phyloP scores from a whole-genome alignment of 495 filamentous ascomycete genomes.

The Coniosporium apollinis region DNA sequence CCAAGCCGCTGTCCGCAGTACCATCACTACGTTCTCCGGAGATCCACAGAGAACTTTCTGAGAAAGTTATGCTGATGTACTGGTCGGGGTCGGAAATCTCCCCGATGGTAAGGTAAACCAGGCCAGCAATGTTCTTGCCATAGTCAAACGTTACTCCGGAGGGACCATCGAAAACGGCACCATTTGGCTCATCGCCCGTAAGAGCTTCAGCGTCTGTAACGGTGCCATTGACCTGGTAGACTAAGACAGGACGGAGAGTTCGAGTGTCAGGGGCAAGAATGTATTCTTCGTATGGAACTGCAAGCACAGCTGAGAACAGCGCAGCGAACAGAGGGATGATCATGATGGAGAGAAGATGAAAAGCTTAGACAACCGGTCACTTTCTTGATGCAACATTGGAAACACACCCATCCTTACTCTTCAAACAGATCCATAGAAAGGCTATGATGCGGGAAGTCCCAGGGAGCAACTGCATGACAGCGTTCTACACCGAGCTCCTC shows the following conservation, averaged over 20 bases:
- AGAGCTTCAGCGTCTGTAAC: constrained; percentile 20
- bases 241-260: constrained; percentile 17
- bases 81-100: constrained; percentile 15
- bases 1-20: constrained; percentile 26
- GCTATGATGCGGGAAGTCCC: too few relatives aligned
- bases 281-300: constrained; percentile 18
- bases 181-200: constrained; percentile 11
- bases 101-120: constrained; percentile 23
- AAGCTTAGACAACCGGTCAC: too few relatives aligned
- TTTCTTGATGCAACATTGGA: too few relatives aligned
- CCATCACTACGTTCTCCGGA: constrained; percentile 26
- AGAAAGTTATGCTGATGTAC: constrained; percentile 28
- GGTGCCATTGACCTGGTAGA: constrained; percentile 25
- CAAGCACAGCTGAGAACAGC: not conserved
- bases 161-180: constrained; percentile 17
- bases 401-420: too few relatives aligned
- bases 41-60: constrained; percentile 28
- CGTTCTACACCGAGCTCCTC: too few relatives aligned
- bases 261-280: constrained; percentile 28
- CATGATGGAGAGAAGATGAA: too few relatives aligned
- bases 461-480: too few relatives aligned
- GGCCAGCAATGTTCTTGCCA: constrained; percentile 29
- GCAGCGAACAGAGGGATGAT: too few relatives aligned
- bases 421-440: too few relatives aligned
- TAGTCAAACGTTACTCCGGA: constrained; percentile 31